These are phyloP conservation scores for Metschnikowia rubicola DNA, from an alignment of 805 yeast genomes.

Conservation along the genomic window DNA sequence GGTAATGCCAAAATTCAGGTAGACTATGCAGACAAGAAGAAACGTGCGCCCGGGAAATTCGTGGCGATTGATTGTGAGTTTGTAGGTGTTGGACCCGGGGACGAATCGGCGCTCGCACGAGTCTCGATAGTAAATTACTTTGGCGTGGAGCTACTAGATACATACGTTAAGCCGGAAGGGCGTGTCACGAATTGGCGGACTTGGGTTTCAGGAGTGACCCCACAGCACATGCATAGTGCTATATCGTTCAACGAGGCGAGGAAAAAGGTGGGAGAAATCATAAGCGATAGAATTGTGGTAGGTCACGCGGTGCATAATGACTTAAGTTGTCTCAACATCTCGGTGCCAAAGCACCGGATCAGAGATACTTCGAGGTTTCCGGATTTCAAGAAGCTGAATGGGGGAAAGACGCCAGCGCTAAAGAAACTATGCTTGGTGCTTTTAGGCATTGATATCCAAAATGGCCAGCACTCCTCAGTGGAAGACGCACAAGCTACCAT, in stretches of 20 bases:
- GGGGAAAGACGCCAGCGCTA: conserved; percentile 70
- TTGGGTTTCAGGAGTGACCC: conserved; percentile 83
- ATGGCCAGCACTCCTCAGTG: conserved; percentile 77
- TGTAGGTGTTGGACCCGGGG: conserved; percentile 79
- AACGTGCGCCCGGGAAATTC: conserved; percentile 61
- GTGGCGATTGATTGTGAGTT: conserved; percentile 91
- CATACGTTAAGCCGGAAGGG: conserved; percentile 71
- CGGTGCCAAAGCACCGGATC: conserved; percentile 60
- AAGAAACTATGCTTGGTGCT: conserved; percentile 60
- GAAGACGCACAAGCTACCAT: conserved; percentile 90
- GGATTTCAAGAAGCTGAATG: conserved; percentile 56
- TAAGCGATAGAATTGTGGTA: conserved; percentile 54
- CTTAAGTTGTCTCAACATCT: conserved; percentile 58
- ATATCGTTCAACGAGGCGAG: conserved; percentile 67
- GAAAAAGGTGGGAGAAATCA: conserved; percentile 20
- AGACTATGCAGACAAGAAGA: conserved; percentile 18
- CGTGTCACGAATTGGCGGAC: conserved; percentile 89
- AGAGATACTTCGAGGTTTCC: conserved; percentile 72
- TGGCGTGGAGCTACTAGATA: conserved; percentile 69
- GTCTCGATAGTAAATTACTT: conserved; percentile 83
- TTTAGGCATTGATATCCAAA: conserved; percentile 61
- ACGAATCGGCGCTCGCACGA: conserved; percentile 71
- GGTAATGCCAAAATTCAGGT: not conserved
- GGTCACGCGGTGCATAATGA: conserved; percentile 89
- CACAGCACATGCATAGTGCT: conserved; percentile 66